phyloP scores from a whole-genome alignment of 108 stramenopile genomes.

The Licmophora abbreviata region DNA sequence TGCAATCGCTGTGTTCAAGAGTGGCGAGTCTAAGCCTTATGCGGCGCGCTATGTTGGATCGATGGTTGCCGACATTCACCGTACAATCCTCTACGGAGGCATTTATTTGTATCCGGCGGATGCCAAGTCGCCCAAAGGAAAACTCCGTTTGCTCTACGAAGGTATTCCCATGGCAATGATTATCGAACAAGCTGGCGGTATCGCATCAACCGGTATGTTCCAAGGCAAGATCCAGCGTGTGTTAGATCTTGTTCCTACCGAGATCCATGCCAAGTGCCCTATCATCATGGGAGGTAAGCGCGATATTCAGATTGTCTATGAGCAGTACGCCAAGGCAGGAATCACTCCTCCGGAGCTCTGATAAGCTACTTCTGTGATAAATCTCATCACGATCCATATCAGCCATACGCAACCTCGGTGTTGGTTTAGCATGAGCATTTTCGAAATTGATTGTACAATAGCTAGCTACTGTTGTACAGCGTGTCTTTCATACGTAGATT shows the following conservation, averaged over 20 bases:
- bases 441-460: too few species aligned
- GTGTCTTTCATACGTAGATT: too few species aligned
- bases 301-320: slow-evolving; percentile 80
- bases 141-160: slow-evolving; percentile 97
- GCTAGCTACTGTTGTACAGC: too few species aligned
- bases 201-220: slow-evolving; percentile 93
- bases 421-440: too few species aligned
- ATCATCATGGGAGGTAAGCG: slow-evolving; percentile 94
- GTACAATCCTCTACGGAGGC: slow-evolving; percentile 97
- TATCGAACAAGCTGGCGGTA: slow-evolving; percentile 96
- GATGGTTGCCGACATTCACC: slow-evolving; percentile 99
- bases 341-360: slow-evolving; percentile 58
- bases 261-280: slow-evolving; percentile 95
- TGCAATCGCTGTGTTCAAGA: slow-evolving; percentile 86
- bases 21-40: slow-evolving; percentile 60
- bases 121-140: slow-evolving; percentile 87
- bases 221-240: slow-evolving; percentile 85
- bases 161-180: slow-evolving; percentile 99
- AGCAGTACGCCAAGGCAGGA: slow-evolving; percentile 70
- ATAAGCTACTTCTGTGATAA: too few species aligned
- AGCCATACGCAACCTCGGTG: too few species aligned
- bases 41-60: slow-evolving; percentile 95
- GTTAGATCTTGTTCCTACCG: slow-evolving; percentile 83
- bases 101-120: slow-evolving; percentile 98
- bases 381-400: background rate